Conservation (phyloP, 371 early-diverging fungal species). For the Zancudomyces culisetae region DNA sequence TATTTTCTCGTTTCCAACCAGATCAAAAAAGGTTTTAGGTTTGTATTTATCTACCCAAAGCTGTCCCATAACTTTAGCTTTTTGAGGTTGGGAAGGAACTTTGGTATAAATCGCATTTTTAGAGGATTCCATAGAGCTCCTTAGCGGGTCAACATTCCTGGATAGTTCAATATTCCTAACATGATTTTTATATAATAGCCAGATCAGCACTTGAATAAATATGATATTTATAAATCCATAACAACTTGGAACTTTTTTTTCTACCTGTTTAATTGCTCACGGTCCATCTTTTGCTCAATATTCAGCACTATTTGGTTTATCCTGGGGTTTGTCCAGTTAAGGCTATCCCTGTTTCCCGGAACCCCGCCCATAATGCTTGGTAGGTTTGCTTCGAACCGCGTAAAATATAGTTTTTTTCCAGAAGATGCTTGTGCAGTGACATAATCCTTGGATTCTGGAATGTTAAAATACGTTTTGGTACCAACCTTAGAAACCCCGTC, state of each 20-base stretch:
- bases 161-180: no score
- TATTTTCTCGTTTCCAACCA: slow-evolving; percentile 79
- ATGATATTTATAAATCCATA: no score
- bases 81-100: no score
- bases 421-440: slow-evolving; percentile 8
- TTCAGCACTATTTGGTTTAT: slow-evolving; percentile 12
- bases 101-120: no score
- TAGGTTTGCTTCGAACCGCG: slow-evolving; percentile 4
- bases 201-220: no score
- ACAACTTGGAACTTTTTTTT: no score
- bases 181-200: no score
- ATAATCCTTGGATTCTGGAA: slow-evolving; percentile 13
- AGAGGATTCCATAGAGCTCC: no score
- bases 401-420: slow-evolving; percentile 12
- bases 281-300: slow-evolving; percentile 12
- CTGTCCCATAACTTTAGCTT: neutral
- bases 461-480: neutral
- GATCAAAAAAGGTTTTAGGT: slow-evolving; percentile 63
- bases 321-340: slow-evolving; percentile 3
- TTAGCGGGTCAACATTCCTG: no score
- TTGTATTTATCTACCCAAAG: slow-evolving; percentile 88
- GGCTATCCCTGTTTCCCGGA: slow-evolving; percentile 1
- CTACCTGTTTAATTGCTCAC: neutral
- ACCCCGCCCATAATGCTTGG: slow-evolving; percentile 4
- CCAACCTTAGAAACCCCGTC: neutral